Conservation (phyloP, 202 grass and related monocot genomes). For the Saccharum hybrid region DNA sequence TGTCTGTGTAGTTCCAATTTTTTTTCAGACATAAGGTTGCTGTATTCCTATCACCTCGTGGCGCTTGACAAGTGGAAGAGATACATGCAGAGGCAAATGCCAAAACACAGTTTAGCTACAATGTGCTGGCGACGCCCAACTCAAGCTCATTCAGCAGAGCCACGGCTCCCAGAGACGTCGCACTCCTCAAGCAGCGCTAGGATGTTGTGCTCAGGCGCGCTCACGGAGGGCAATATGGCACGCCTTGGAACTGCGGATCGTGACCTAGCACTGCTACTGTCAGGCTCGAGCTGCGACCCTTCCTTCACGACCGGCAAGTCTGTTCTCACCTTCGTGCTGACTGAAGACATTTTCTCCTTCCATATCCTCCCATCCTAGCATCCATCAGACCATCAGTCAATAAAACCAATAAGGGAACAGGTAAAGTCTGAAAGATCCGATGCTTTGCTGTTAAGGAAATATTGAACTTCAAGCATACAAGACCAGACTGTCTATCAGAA, state of each 20-base stretch:
- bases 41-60: conserved; percentile 32
- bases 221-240: conserved; percentile 64
- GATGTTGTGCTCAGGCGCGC: conserved; percentile 71
- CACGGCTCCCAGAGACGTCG: conserved; percentile 40
- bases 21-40: background rate
- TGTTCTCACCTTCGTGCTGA: conserved; percentile 49
- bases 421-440: conserved; percentile 11
- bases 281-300: conserved; percentile 60
- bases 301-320: conserved; percentile 76
- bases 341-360: conserved; percentile 85
- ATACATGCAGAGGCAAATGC: background rate
- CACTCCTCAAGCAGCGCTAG: conserved; percentile 70
- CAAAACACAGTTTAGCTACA: conserved; percentile 1
- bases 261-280: conserved; percentile 52
- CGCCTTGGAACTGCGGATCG: conserved; percentile 52
- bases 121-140: background rate
- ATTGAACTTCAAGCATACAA: background rate
- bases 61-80: conserved; percentile 1
- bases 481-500: background rate
- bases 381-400: conserved; percentile 40
- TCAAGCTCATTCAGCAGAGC: conserved; percentile 46
- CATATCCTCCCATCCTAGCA: conserved; percentile 89
- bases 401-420: background rate
- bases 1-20: conserved; percentile 14
- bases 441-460: conserved; percentile 10